phyloP scores from a whole-genome alignment of 345 rosid species.

The Moricandia arvensis region DNA sequence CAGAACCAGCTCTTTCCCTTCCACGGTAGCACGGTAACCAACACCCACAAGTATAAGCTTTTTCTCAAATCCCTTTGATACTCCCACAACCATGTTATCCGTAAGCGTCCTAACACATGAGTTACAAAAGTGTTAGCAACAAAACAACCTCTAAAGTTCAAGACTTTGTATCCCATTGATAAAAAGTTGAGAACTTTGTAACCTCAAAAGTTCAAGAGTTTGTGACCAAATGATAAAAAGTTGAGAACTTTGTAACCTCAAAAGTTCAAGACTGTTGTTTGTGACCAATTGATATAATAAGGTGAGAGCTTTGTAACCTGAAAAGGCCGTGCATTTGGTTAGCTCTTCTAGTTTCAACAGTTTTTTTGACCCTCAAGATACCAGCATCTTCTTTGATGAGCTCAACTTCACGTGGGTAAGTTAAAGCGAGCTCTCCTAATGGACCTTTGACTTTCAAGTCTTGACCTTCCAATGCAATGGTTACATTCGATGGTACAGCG shows the following conservation, averaged over 20 bases:
- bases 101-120: conserved; percentile 67
- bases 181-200: neutral
- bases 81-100: conserved; percentile 93
- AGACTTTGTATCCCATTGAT: neutral
- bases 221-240: neutral
- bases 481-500: conserved; percentile 71
- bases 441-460: conserved; percentile 84
- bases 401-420: conserved; percentile 78
- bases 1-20: conserved; percentile 77
- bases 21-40: conserved; percentile 80
- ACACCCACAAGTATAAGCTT: conserved; percentile 83
- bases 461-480: conserved; percentile 67
- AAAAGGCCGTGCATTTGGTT: conserved; percentile 98
- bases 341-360: conserved; percentile 81
- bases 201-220: neutral
- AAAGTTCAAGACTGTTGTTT: neutral
- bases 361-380: conserved; percentile 55
- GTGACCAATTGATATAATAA: neutral
- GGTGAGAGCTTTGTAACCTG: conserved; percentile 51
- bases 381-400: conserved; percentile 71
- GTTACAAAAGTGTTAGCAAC: neutral
- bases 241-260: neutral
- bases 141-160: neutral
- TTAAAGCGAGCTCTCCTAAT: conserved; percentile 71
- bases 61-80: conserved; percentile 96